These are phyloP conservation scores for Rhizopogon salebrosus DNA, from an alignment of 768 basidiomycete genomes.

Conservation along the genomic window DNA sequence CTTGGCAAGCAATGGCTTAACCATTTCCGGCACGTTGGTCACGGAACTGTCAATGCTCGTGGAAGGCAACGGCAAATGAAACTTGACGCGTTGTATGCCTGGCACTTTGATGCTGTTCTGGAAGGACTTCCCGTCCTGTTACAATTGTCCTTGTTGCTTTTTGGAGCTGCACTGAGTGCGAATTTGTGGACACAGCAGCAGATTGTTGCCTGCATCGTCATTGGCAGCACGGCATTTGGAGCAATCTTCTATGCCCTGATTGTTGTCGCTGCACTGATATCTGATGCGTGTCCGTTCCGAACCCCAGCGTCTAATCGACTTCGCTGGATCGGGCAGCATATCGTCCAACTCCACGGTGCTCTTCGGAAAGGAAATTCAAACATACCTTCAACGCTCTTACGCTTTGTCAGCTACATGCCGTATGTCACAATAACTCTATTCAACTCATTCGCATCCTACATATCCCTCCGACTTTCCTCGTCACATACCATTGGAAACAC, in stretches of 20 bases:
- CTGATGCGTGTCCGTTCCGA: conserved; percentile 12
- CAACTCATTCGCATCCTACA: background rate
- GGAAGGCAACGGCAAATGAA: conserved; percentile 14
- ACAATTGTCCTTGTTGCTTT: conserved; percentile 19
- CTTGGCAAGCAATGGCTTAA: conserved; percentile 13
- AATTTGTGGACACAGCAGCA: conserved; percentile 10
- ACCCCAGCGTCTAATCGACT: conserved; percentile 13
- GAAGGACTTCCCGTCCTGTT: conserved; percentile 12
- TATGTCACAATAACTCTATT: background rate
- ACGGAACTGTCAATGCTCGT: conserved; percentile 9
- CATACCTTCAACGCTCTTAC: background rate
- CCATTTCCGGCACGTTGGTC: conserved; percentile 8
- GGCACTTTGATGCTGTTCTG: conserved; percentile 13
- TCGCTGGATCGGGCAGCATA: background rate
- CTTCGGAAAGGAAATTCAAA: background rate
- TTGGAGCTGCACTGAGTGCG: conserved; percentile 11
- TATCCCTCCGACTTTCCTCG: background rate
- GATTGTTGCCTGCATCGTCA: conserved; percentile 8
- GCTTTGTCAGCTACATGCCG: background rate
- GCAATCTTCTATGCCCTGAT: conserved; percentile 13
- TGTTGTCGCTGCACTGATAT: conserved; percentile 10
- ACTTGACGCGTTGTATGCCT: conserved; percentile 11
- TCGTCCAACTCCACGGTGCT: background rate
- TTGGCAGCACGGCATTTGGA: conserved; percentile 7
- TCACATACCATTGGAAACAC: background rate